A percentile compares a stretch with the other conserved stretches of the same genome.
Conservation (phyloP, 106 monocot genomes). For the Allium cepa region DNA sequence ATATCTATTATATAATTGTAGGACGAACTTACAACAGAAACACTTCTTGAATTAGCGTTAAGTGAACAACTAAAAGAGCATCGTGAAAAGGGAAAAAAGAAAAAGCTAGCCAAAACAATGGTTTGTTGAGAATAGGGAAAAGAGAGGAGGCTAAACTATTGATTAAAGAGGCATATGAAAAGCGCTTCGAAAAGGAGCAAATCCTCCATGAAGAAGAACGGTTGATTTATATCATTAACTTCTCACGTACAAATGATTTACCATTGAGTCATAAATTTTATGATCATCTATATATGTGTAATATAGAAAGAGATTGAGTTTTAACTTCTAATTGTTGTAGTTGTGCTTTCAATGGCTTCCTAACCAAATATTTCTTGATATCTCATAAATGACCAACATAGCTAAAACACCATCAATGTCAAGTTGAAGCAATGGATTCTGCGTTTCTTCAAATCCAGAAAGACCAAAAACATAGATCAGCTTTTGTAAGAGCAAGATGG, state of each 20-base stretch:
- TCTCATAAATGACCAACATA: too few species aligned
- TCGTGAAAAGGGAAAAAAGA: conserved; percentile 78
- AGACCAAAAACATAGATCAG: conserved; percentile 85
- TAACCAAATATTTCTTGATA: too few species aligned
- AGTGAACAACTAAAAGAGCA: conserved; percentile 88
- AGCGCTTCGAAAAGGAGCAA: conserved; percentile 51
- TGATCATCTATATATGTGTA: neutral
- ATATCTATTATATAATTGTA: neutral
- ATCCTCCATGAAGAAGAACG: conserved; percentile 73
- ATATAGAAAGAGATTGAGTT: conserved; percentile 74
- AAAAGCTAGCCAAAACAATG: conserved; percentile 79
- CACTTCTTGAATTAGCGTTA: conserved; percentile 57
- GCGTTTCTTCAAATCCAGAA: conserved; percentile 83
- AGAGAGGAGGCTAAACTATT: conserved; percentile 76
- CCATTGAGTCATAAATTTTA: neutral
- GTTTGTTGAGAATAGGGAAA: conserved; percentile 72
- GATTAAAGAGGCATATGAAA: too few species aligned
- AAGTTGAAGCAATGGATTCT: conserved; percentile 78
- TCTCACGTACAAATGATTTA: neutral
- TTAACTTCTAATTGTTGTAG: too few species aligned
- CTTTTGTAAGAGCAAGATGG: conserved; percentile 83
- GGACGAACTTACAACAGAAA: conserved; percentile 77
- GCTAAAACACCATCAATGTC: too few species aligned
- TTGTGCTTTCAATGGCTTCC: too few species aligned
- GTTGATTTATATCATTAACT: conserved; percentile 27